Percentiles rank a stretch among this genome's conserved stretches.
phyloP scores from a whole-genome alignment of 352 stramenopile species.

The Peronospora destructor region DNA sequence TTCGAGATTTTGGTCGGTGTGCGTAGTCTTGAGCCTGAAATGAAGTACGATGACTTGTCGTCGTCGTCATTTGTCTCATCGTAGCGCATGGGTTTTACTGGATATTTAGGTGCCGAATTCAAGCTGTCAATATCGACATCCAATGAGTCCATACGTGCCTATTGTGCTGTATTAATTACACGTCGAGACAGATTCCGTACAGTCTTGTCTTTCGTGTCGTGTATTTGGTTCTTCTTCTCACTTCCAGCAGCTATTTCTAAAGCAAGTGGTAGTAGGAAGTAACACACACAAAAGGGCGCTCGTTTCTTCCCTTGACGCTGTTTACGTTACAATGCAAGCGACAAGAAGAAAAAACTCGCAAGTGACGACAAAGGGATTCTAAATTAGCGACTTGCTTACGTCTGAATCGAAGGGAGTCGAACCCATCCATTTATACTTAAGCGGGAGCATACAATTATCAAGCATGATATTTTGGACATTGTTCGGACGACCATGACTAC shows the following conservation, averaged over 20 bases:
- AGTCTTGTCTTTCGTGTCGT: background rate
- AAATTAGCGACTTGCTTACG: constrained; percentile 9
- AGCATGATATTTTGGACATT: background rate
- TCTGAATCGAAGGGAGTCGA: too few species aligned
- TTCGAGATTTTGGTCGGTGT: constrained; percentile 23
- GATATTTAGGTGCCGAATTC: constrained; percentile 7
- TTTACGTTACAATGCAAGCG: background rate
- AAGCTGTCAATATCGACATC: constrained; percentile 6
- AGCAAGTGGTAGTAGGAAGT: too few species aligned
- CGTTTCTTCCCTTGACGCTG: too few species aligned
- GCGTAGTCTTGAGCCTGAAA: constrained; percentile 21
- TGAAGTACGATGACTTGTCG: constrained; percentile 10
- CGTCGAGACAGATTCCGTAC: background rate
- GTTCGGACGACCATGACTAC: too few species aligned
- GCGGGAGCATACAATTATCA: constrained; percentile 16
- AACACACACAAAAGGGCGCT: constrained; percentile 13
- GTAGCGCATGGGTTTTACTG: constrained; percentile 3
- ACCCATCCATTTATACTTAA: background rate
- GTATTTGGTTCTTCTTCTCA: too few species aligned
- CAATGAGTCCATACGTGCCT: too few species aligned
- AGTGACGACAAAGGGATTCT: constrained; percentile 8
- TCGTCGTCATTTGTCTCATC: constrained; percentile 11
- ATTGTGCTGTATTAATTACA: too few species aligned
- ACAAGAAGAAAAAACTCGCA: background rate
- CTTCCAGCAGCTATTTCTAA: background rate